Percentiles rank a stretch among this genome's conserved stretches.
Evolutionary conservation across 768 basidiomycete species (phyloP).

Genomic region (Hericium rajendrae): DNA sequence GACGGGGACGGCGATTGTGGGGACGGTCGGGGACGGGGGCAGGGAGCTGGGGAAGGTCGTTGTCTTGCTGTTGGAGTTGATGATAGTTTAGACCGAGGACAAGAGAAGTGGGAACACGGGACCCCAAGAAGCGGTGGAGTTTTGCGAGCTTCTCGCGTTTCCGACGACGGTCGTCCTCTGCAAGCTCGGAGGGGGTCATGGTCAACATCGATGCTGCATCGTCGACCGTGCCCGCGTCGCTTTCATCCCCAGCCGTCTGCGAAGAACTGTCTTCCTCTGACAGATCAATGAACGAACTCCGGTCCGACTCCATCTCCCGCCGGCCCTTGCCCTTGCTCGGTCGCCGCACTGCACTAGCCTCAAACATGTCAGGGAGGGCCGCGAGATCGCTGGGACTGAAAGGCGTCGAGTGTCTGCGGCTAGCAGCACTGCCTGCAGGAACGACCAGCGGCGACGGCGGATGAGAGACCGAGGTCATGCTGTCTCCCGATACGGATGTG

Average conservation of each 20-base stretch:
- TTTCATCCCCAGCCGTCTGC: neutral
- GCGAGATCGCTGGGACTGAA: slow-evolving; percentile 37
- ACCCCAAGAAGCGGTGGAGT: slow-evolving; percentile 81
- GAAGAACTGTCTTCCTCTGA: slow-evolving; percentile 44
- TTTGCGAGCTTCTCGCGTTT: slow-evolving; percentile 73
- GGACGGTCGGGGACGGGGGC: slow-evolving; percentile 10
- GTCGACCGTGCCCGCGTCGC: neutral
- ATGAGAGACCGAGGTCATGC: neutral
- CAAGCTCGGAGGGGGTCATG: slow-evolving; percentile 27
- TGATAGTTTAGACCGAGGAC: slow-evolving; percentile 40
- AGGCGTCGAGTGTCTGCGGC: slow-evolving; percentile 48
- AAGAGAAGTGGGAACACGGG: slow-evolving; percentile 61
- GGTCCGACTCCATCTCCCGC: slow-evolving; percentile 11
- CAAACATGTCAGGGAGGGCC: slow-evolving; percentile 2
- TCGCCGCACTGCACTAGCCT: neutral
- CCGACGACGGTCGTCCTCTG: slow-evolving; percentile 52
- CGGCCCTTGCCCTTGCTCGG: slow-evolving; percentile 1
- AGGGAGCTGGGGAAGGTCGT: slow-evolving; percentile 20
- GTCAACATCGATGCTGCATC: slow-evolving; percentile 13
- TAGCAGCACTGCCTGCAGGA: slow-evolving; percentile 9
- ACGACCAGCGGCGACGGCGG: neutral
- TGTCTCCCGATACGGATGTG: neutral
- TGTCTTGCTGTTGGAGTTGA: slow-evolving; percentile 6
- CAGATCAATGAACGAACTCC: slow-evolving; percentile 51
- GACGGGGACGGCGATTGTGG: slow-evolving; percentile 24